phyloP scores from a whole-genome alignment of 495 filamentous ascomycete genomes.

The Aspergillus biplanus region DNA sequence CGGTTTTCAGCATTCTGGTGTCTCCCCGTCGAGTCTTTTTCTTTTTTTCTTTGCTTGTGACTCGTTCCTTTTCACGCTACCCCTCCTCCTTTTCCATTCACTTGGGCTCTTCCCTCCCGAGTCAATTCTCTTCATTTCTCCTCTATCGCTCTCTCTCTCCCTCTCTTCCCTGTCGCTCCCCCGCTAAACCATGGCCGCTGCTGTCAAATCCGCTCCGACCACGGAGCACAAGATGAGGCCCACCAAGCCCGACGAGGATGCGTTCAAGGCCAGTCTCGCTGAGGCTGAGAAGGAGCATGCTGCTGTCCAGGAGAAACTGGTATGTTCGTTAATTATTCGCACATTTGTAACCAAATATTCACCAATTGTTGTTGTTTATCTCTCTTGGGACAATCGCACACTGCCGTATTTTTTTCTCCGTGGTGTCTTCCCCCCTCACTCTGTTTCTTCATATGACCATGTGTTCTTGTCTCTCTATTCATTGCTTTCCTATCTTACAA shows the following conservation, averaged over 20 bases:
- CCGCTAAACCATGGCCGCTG: conserved; percentile 38
- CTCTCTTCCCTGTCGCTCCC: conserved; percentile 12
- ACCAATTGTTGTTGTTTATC: background rate
- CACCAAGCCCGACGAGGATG: conserved; percentile 58
- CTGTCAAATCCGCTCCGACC: conserved; percentile 42
- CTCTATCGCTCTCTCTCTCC: conserved; percentile 9
- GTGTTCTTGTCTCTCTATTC: background rate
- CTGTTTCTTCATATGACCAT: background rate
- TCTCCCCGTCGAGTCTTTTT: conserved; percentile 9
- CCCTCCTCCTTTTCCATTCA: conserved; percentile 2
- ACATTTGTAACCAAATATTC: conserved; percentile 1
- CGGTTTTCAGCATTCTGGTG: conserved; percentile 10
- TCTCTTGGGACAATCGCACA: conserved; percentile 1
- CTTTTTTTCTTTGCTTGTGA: conserved; percentile 21
- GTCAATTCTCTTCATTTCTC: conserved; percentile 18
- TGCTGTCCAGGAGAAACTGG: conserved; percentile 72
- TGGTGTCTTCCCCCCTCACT: conserved; percentile 6
- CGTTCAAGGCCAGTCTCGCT: conserved; percentile 65
- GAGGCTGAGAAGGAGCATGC: conserved; percentile 83
- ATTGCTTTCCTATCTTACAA: too few relatives aligned
- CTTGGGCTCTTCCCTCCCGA: conserved; percentile 14
- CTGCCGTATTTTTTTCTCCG: conserved; percentile 6
- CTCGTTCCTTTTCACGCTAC: conserved; percentile 16
- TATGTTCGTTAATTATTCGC: conserved; percentile 52
- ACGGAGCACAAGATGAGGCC: conserved; percentile 53